Base-by-base conservation (phyloP, 768 basidiomycete species). In the Sarcodon aspratus region DNA sequence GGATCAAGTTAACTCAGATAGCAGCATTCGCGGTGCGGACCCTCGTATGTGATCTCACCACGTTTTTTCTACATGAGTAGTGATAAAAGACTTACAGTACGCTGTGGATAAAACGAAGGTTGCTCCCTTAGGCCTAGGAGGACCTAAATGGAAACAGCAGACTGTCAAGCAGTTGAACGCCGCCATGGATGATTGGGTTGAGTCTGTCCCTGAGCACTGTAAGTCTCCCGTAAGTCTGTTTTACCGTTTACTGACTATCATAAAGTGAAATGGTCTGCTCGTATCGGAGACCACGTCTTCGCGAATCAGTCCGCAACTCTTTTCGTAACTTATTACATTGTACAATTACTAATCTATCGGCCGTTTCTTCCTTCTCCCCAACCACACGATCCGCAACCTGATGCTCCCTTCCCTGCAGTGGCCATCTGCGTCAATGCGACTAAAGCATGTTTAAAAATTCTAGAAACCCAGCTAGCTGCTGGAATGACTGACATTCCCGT, bases 301-400 rank as follows among this genome's bases (percentile, higher is more conserved):
- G 72, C 75, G 38, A 61, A 63, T 27, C 70, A 74, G 52, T 69
- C 70, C 0, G 69, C 71, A 1, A 61, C 63, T 8, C 59, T 78
- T 1, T 69, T 71, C 49, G 57, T 66, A 3, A 59, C 66, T 2
- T 79, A 73, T 58, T 74, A 86, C 55, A 70, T 81, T 49, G 66
- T 78, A 11, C 79, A 84, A 61, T 87, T 90, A 52, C 68, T 85
- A 34, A 71, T 87, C 36, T 86, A 90, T 61, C 79, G 86, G 2
- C 81, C 85, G 0, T 89, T 87, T 64, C 80, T 91, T 49, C 82
- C 81, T 0, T 72, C 18, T 76, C 0, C 73, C 75, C 0, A 65
- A 36, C 18, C 18, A 10, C 8, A 10, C 11, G 48, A 46, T 33
- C n/a, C 36, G 46, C 46, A 34, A 10, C 42, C 32, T 44, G 48